phyloP scores from a whole-genome alignment of 768 basidiomycete species.

The Fomitopsis pulvina region DNA sequence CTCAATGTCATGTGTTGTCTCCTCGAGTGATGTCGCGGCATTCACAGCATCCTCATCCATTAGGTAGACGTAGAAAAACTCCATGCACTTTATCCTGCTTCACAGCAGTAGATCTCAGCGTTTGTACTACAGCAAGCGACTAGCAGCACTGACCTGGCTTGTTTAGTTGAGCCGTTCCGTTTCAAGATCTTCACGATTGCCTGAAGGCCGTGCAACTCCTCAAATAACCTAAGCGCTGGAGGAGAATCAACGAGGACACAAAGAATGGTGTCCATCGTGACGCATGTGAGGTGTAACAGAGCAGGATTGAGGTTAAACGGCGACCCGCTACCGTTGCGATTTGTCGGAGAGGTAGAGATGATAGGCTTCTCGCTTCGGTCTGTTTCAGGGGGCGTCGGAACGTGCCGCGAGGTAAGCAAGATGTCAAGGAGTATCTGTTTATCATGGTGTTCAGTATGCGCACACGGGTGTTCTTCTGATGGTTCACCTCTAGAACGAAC shows the following conservation, averaged over 20 bases:
- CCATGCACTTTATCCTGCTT: conserved; percentile 88
- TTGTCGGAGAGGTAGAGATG: neutral
- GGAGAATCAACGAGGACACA: conserved; percentile 88
- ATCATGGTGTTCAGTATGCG: neutral
- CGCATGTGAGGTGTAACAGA: conserved; percentile 47
- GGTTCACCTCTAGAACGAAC: conserved; percentile 59
- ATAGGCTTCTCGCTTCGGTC: neutral
- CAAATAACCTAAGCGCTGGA: conserved; percentile 67
- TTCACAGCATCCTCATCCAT: conserved; percentile 58
- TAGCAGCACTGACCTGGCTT: conserved; percentile 73
- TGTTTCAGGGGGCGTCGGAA: conserved; percentile 27
- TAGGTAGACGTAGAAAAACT: conserved; percentile 93
- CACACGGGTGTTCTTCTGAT: neutral
- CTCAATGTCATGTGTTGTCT: conserved; percentile 19
- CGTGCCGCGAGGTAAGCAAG: conserved; percentile 62
- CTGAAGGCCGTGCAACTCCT: conserved; percentile 71
- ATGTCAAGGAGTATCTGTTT: conserved; percentile 67
- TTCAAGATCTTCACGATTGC: conserved; percentile 85
- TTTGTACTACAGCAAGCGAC: neutral
- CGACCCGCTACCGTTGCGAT: neutral
- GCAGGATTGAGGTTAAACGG: neutral
- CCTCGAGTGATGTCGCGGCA: neutral
- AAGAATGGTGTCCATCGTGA: conserved; percentile 76
- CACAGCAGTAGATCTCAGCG: neutral
- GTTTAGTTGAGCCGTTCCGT: conserved; percentile 76